Base-by-base conservation (phyloP, 768 basidiomycete species). In the Psilocybe azurescens region DNA sequence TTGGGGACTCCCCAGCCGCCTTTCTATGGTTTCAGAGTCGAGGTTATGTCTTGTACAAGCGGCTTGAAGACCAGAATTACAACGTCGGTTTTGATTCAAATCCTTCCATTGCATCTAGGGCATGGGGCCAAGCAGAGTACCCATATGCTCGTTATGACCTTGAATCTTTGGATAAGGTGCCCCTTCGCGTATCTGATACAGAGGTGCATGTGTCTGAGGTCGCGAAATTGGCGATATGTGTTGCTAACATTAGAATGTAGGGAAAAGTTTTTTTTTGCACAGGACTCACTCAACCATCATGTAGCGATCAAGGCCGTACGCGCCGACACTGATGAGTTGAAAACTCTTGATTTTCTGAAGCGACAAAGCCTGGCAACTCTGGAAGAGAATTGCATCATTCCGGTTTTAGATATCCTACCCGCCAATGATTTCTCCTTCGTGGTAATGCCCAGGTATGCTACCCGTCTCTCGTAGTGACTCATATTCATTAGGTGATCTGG, bases 231-330 rank as follows among this genome's bases (percentile, higher is more conserved):
- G 8, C n/a, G 24, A 46, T 9, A 33, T 39, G 11, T 44, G 24
- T 16, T 59, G 6, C 32, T 52, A 10, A 33, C 28, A n/a, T 5
- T 47, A 2, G n/a, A 18, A 24, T 24, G 24, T 16, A 54, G 50
- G 61, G 52, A 32, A 62, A 62, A 39, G 52, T 62, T 16, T 50
- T 48, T 48, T 5, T 72, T 68, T 51, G 73, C 73, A 3, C 69
- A 73, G 41, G 68, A 74, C 47, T 16, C 48, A 1, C 36, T 61
- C 14, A 28, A 53, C 16, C 63, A 62, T 2, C 74, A 73, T 56
- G 70, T 76, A 8, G 73, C 69, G 2, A 67, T 76, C 38, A 74
- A 76, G 51, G 53, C 66, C 14, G 67, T 73, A 1, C 61, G 50
- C 52, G 59, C 65, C n/a, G 55, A 56, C 6, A 62, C 68, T 3